These are phyloP conservation scores for Colletotrichum noveboracense DNA, from an alignment of 2,329 filamentous ascomycete genomes.

Conservation along the genomic window DNA sequence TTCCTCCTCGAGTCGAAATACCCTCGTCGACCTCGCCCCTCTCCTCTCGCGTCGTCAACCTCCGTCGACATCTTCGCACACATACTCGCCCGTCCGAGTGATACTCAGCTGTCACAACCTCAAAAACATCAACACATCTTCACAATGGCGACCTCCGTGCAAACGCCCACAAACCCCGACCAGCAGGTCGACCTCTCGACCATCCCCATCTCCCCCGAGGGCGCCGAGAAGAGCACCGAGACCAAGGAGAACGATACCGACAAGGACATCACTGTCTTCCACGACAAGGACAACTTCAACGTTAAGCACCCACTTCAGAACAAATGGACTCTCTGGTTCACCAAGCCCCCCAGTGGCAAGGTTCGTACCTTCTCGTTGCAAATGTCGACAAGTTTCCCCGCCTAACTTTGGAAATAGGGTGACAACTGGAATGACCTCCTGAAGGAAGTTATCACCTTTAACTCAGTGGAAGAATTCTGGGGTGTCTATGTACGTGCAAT, in stretches of 20 bases:
- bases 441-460: conserved; percentile 98
- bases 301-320: conserved; percentile 98
- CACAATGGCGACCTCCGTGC: conserved; percentile 40
- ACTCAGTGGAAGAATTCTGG: conserved; percentile 99
- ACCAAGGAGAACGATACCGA: conserved; percentile 54
- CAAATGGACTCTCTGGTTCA: conserved; percentile 99
- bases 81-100: background rate
- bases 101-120: background rate
- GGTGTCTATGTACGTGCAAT: conserved; percentile 85
- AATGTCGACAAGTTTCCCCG: conserved; percentile 14
- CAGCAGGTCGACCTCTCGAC: conserved; percentile 71
- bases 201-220: conserved; percentile 70
- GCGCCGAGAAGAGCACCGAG: conserved; percentile 55
- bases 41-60: background rate
- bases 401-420: conserved; percentile 60
- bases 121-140: conserved; percentile 7
- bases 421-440: conserved; percentile 99
- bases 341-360: conserved; percentile 96
- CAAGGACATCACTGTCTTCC: conserved; percentile 91
- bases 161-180: conserved; percentile 23
- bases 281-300: conserved; percentile 98
- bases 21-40: background rate
- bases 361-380: conserved; percentile 50
- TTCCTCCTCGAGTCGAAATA: background rate
- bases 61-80: background rate